Evolutionary conservation across 768 basidiomycete genomes (phyloP), one percentile per base, ranked within the genome.

Genomic region (Podaxis pistillaris): DNA sequence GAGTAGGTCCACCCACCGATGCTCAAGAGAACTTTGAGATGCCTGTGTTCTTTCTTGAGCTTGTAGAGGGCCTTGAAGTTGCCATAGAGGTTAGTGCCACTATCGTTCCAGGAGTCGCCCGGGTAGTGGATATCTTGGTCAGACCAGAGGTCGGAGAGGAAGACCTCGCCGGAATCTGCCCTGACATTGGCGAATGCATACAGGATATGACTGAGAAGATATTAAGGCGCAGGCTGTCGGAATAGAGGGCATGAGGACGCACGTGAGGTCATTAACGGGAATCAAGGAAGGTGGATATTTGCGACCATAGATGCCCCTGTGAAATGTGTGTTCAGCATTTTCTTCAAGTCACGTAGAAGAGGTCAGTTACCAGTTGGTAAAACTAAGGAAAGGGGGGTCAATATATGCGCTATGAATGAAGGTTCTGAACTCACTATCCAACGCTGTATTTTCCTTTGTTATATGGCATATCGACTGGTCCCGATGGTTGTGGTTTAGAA

Each of bases 1-100:
- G 93, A 94, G 71, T 94, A 96, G 0, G 93, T 91, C 94, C 94
- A 98, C 4, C 96, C 96, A 13, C 96, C 96, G 57, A 99, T 98
- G 49, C 91, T 93, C 30, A 99, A 83, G 15, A 92, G 78, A 17
- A 89, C 81, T 66, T 90, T 92, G 71, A 94, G 81, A 64, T 89
- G 89, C 57, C 94, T 84, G 64, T 97, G 80, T 65, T 83, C 74
- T 71, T 96, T 90, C 82, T 98, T 98, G 67, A 98, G 81, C 36
- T 90, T 83, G 74, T 95, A 96, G 62, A 98, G 84, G 55, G 91
- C 92, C 72, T 96, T 97, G 77, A 98, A 86, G 74, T 96, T 96
- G 58, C 96, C 96, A 69, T 96, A 98, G 17, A 98, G 84, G 74
- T 98, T 97, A 65, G 82, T 88, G 49, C 94, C 95, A 28, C 71